Conservation (phyloP, 2,329 filamentous ascomycete genomes). For the Botrytis fragariae region DNA sequence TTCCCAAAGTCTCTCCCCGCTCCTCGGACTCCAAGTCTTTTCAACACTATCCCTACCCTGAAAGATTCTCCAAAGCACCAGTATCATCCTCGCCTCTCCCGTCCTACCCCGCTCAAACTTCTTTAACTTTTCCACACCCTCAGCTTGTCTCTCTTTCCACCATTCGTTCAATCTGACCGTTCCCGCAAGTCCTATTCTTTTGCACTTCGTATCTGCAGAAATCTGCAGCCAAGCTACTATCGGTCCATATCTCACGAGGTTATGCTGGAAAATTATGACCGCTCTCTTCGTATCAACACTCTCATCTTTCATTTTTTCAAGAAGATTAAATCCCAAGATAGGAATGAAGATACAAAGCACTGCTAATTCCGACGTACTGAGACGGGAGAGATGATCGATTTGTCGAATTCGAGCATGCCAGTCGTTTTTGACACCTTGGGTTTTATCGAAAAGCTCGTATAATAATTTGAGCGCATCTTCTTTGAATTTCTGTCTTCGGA, state of each 20-base stretch:
- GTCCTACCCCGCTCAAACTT: background rate
- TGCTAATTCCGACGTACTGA: background rate
- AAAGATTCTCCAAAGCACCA: conserved; percentile 10
- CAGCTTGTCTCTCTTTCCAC: background rate
- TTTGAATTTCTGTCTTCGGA: background rate
- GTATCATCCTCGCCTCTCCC: background rate
- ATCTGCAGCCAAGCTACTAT: conserved; percentile 11
- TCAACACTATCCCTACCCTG: background rate
- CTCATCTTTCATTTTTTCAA: background rate
- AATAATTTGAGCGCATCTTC: conserved; percentile 4
- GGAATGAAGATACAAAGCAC: conserved; percentile 12
- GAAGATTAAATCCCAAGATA: background rate
- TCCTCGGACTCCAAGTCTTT: background rate
- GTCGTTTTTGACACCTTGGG: background rate
- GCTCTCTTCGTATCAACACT: background rate
- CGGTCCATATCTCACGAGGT: conserved; percentile 5
- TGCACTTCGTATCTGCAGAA: background rate
- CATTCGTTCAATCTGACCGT: conserved; percentile 4
- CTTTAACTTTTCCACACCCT: background rate
- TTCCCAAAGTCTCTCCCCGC: background rate
- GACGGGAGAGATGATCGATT: background rate
- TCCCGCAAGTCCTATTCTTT: background rate
- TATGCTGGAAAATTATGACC: conserved; percentile 3
- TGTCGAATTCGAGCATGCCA: background rate
- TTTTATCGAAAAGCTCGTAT: conserved; percentile 6